phyloP scores from a whole-genome alignment of 192 early-diverging fungal genomes.

The Glomus cerebriforme region DNA sequence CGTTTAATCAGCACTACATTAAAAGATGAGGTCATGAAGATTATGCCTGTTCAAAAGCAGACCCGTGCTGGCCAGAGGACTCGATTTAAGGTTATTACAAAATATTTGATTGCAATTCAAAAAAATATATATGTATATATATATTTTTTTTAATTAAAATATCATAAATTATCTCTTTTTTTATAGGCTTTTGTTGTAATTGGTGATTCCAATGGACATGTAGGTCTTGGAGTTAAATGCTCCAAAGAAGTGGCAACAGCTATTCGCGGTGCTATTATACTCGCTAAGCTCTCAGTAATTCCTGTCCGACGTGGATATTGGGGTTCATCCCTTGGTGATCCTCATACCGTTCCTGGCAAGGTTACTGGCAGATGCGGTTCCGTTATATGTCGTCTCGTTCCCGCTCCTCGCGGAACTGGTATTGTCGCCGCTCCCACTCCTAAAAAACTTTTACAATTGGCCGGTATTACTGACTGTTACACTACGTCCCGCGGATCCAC shows the following conservation, averaged over 20 bases:
- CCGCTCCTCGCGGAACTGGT: slow-evolving; percentile 99
- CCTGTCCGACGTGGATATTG: slow-evolving; percentile 99
- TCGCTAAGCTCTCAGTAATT: slow-evolving; percentile 97
- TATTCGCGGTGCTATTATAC: slow-evolving; percentile 98
- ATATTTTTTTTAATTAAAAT: background rate
- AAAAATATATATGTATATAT: background rate
- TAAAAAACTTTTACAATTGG: slow-evolving; percentile 96
- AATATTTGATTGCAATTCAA: background rate
- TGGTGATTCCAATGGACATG: slow-evolving; percentile 96
- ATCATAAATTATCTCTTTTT: background rate
- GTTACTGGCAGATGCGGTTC: slow-evolving; percentile 97
- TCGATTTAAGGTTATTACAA: slow-evolving; percentile 80
- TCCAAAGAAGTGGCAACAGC: slow-evolving; percentile 99
- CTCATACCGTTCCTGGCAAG: slow-evolving; percentile 98
- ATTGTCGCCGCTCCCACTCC: slow-evolving; percentile 96
- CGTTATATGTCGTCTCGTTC: slow-evolving; percentile 88
- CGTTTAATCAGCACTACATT: slow-evolving; percentile 89
- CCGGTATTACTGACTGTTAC: slow-evolving; percentile 98
- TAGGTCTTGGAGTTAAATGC: slow-evolving; percentile 99
- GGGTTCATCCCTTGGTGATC: slow-evolving; percentile 93
- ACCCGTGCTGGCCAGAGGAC: slow-evolving; percentile 99
- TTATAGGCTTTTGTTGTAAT: slow-evolving; percentile 90
- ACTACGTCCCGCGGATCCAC: slow-evolving; percentile 95
- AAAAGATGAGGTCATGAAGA: slow-evolving; percentile 99
- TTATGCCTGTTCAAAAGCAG: slow-evolving; percentile 99